Evolutionary conservation across 176 grass and related monocot species (phyloP).

Genomic region (Hsuehochloa calcarea): DNA sequence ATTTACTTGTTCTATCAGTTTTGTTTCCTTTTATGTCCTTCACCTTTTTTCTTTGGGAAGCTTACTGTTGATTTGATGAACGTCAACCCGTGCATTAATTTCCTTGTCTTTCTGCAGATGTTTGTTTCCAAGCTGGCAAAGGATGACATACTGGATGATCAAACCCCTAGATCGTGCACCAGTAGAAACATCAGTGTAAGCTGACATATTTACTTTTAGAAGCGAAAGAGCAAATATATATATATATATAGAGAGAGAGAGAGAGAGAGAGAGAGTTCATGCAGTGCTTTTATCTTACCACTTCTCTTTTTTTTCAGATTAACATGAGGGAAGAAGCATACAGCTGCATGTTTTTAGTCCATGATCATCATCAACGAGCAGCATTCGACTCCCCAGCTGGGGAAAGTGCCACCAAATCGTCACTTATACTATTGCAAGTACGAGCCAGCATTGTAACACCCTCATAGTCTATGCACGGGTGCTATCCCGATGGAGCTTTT

Average conservation of each 20-base stretch:
- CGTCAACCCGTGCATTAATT: not conserved
- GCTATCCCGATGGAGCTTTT: conserved; percentile 53
- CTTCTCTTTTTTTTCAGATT: not conserved
- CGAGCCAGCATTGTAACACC: not conserved
- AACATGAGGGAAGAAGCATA: not conserved
- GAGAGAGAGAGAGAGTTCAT: no score
- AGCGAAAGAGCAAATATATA: not conserved
- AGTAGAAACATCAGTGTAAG: not conserved
- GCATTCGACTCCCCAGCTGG: not conserved
- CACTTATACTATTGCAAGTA: not conserved
- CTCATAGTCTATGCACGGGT: not conserved
- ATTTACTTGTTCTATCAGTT: not conserved
- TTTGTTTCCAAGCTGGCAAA: not conserved
- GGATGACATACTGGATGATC: not conserved
- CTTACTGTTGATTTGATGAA: not conserved
- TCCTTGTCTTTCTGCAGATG: conserved; percentile 10
- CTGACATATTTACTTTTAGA: not conserved
- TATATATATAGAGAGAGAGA: no score
- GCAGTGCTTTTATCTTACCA: not conserved
- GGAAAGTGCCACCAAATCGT: not conserved
- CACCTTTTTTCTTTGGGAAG: not conserved
- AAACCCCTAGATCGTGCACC: conserved; percentile 17
- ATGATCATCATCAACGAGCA: not conserved
- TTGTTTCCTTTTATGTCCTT: not conserved
- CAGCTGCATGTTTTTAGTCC: not conserved